Evolutionary conservation across 2,329 filamentous ascomycete genomes (phyloP).

Genomic region (Aspergillus aculeatinus): DNA sequence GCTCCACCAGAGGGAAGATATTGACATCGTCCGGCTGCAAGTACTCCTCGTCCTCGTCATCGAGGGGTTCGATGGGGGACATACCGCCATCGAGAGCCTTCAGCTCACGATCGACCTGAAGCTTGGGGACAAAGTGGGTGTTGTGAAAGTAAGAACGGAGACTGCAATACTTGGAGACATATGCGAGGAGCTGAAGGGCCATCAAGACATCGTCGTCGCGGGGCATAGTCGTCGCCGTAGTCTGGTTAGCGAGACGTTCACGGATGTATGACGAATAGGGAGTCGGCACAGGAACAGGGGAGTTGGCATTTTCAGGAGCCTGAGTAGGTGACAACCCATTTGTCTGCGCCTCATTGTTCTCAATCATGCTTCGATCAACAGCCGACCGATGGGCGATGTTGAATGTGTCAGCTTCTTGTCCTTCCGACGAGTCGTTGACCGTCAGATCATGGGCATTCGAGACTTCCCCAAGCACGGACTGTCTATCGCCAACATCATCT

Average conservation of each 20-base stretch:
- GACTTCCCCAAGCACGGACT: constrained; percentile 70
- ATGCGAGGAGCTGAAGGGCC: constrained; percentile 93
- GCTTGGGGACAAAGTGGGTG: constrained; percentile 86
- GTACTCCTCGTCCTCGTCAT: constrained; percentile 78
- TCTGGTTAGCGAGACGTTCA: constrained; percentile 69
- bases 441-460: constrained; percentile 71
- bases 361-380: constrained; percentile 81
- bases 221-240: constrained; percentile 85
- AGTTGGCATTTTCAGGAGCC: constrained; percentile 61
- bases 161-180: constrained; percentile 98
- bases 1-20: constrained; percentile 96
- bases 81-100: constrained; percentile 72
- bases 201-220: constrained; percentile 97
- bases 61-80: constrained; percentile 30
- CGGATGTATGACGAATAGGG: constrained; percentile 77
- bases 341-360: constrained; percentile 65
- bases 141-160: constrained; percentile 92
- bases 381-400: constrained; percentile 86
- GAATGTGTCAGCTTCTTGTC: constrained; percentile 85
- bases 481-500: constrained; percentile 80
- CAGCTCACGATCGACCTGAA: constrained; percentile 86
- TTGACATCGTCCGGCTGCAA: constrained; percentile 92
- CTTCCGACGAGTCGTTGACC: constrained; percentile 76
- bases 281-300: constrained; percentile 68
- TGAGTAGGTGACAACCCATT: constrained; percentile 71